Evolutionary conservation across 768 basidiomycete genomes (phyloP), one percentile per base, ranked within the genome.

Genomic region (Amanita exitialis): DNA sequence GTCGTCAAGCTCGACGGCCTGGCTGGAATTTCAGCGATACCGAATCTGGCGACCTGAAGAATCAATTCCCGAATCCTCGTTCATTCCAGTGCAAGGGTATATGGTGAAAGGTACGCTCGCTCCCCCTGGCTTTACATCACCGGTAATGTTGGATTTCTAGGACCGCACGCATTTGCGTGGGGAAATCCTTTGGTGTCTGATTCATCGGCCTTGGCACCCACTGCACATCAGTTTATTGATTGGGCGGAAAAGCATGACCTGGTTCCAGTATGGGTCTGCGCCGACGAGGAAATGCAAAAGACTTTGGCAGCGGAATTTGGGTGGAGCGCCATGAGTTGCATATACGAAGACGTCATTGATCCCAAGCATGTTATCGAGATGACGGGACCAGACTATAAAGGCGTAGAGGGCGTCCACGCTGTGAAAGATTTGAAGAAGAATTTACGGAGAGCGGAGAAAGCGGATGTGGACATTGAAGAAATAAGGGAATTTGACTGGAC

Each of bases 1-100:
- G 15, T 82, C 83, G 30, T 78, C 80, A 6, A 78, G 78, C 47
- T 76, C 83, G 37, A 87, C 83, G 0, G 77, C 82, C 7, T 87
- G 83, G 83, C 70, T 84, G 7, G 83, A 89, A 59, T 68, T 74
- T 57, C 74, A 75, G 61, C 62, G 79, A 61, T 74, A 71, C 61
- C 60, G 63, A 44, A 62, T 80, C 58, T 64, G 82, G 82, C 60
- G 75, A 10, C 60, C 67, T 23, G 52, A 63, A 2, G 56, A 61
- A 12, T 57, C 61, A 6, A 62, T 70, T 16, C 66, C 67, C 0
- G 62, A 66, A 49, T 74, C 71, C 2, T 63, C 67, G 1, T 77
- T 75, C 51, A 57, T 59, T 0, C 74, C 78, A 2, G 75, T 82
- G 0, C 74, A 83, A 41, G 82, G 80, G 3, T 84, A 80, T 65